Evolutionary conservation across 2,329 filamentous ascomycete species (phyloP).

Genomic region (Aureobasidium pullulans): DNA sequence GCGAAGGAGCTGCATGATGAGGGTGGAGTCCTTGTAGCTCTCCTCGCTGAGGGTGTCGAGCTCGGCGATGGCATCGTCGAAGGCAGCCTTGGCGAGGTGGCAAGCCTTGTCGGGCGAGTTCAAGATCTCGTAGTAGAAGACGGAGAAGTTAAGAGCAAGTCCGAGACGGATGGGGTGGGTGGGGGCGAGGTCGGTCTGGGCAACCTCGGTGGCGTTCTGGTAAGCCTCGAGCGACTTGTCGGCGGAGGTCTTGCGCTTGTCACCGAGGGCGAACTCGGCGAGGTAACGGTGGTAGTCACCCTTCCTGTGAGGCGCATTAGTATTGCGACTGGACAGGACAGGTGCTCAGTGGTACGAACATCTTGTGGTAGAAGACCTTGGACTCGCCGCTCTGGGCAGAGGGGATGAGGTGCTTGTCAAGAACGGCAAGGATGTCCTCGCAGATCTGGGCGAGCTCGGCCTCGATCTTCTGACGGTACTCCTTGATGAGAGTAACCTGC

Average conservation of each 20-base stretch:
- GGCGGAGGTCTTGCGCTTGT: constrained; percentile 91
- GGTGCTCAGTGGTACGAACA: constrained; percentile 51
- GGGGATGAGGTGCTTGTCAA: constrained; percentile 89
- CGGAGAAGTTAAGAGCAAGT: constrained; percentile 90
- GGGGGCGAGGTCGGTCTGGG: constrained; percentile 78
- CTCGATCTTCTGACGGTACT: constrained; percentile 99
- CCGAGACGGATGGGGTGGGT: constrained; percentile 91
- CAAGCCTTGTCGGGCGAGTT: constrained; percentile 97
- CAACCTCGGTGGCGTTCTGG: constrained; percentile 88
- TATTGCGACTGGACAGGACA: background rate
- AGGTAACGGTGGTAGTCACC: constrained; percentile 99
- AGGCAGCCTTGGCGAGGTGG: constrained; percentile 93
- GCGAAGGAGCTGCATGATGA: constrained; percentile 97
- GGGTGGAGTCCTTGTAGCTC: constrained; percentile 98
- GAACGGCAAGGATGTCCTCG: constrained; percentile 90
- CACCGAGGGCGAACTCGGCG: constrained; percentile 89
- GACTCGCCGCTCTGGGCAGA: constrained; percentile 93
- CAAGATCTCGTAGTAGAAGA: constrained; percentile 99
- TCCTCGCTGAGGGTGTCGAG: constrained; percentile 95
- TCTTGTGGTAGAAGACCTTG: constrained; percentile 99
- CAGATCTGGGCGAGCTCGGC: constrained; percentile 94
- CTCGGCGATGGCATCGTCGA: constrained; percentile 96
- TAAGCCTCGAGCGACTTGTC: constrained; percentile 94
- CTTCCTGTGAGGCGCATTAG: constrained; percentile 59
- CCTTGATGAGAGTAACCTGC: constrained; percentile 87